A percentile compares a stretch with the other conserved stretches of the same genome.
Conservation (phyloP, 1,284 basidiomycete genomes). For the Malassezia restricta region DNA sequence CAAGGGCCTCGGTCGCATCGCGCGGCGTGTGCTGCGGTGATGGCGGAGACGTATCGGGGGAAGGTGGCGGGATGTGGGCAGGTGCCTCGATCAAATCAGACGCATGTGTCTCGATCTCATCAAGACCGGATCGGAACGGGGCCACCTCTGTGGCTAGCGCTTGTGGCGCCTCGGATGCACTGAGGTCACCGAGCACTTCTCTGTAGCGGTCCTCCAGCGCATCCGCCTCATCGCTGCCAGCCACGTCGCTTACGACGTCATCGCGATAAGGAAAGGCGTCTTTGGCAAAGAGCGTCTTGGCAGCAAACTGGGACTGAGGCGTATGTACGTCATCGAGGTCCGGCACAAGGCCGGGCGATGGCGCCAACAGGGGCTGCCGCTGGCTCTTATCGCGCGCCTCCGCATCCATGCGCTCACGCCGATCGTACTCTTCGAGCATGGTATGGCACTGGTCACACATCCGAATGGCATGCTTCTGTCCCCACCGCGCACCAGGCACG, state of each 20-base stretch:
- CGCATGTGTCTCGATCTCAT: not conserved
- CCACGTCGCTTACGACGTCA: not conserved
- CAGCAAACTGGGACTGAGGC: constrained; percentile 13
- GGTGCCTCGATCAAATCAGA: not conserved
- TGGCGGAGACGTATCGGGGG: not conserved
- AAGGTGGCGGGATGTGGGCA: not conserved
- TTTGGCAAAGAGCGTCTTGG: constrained; percentile 7
- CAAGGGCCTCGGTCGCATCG: not conserved
- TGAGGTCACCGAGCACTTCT: not conserved
- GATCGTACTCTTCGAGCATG: constrained; percentile 62
- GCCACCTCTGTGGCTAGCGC: not conserved
- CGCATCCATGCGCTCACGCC: constrained; percentile 18
- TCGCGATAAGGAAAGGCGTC: not conserved
- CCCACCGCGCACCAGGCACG: constrained; percentile 85
- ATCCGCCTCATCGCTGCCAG: not conserved
- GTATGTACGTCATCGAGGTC: constrained; percentile 6
- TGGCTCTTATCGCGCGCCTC: constrained; percentile 1
- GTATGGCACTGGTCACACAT: constrained; percentile 88
- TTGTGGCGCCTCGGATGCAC: not conserved
- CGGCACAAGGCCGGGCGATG: not conserved
- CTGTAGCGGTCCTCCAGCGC: not conserved
- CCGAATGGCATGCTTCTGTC: constrained; percentile 78
- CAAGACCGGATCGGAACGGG: not conserved
- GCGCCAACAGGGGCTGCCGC: not conserved
- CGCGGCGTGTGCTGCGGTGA: constrained; percentile 8